phyloP scores from a whole-genome alignment of 2,329 filamentous ascomycete species.

The Aspergillus sojae region DNA sequence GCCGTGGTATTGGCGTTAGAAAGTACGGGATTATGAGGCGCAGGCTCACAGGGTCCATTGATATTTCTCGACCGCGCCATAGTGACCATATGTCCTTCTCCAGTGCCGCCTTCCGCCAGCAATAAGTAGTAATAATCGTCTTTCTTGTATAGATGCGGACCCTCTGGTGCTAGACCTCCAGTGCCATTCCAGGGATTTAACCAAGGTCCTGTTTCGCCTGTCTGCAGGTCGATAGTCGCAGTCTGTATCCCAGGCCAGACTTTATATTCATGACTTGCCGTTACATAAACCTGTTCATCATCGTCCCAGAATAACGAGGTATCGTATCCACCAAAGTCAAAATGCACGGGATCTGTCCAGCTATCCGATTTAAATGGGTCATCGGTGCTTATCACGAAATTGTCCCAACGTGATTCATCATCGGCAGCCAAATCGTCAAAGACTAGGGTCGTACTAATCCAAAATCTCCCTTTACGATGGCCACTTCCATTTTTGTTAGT shows the following conservation, averaged over 20 bases:
- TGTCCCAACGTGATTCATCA: constrained; percentile 9
- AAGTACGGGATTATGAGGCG: constrained; percentile 46
- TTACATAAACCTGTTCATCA: constrained; percentile 18
- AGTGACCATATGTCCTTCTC: constrained; percentile 28
- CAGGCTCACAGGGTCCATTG: constrained; percentile 45
- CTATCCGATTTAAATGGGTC: constrained; percentile 17
- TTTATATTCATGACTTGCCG: constrained; percentile 9
- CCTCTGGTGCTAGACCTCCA: constrained; percentile 41
- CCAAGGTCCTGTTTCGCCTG: constrained; percentile 12
- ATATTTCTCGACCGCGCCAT: constrained; percentile 33
- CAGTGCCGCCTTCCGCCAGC: constrained; percentile 32
- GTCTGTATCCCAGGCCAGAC: constrained; percentile 10
- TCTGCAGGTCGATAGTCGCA: constrained; percentile 33
- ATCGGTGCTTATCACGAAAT: constrained; percentile 19
- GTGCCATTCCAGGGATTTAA: constrained; percentile 51
- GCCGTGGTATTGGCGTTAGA: constrained; percentile 41
- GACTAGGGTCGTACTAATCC: constrained; percentile 30
- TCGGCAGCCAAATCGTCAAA: background rate
- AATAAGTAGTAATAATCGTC: constrained; percentile 36
- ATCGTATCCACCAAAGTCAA: constrained; percentile 19
- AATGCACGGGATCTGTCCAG: constrained; percentile 20
- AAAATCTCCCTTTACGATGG: background rate
- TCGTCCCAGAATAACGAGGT: constrained; percentile 28
- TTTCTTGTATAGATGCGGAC: constrained; percentile 34
- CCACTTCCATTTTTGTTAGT: background rate